Evolutionary conservation across 768 basidiomycete species (phyloP).

Genomic region (Tylopilus intermedius): DNA sequence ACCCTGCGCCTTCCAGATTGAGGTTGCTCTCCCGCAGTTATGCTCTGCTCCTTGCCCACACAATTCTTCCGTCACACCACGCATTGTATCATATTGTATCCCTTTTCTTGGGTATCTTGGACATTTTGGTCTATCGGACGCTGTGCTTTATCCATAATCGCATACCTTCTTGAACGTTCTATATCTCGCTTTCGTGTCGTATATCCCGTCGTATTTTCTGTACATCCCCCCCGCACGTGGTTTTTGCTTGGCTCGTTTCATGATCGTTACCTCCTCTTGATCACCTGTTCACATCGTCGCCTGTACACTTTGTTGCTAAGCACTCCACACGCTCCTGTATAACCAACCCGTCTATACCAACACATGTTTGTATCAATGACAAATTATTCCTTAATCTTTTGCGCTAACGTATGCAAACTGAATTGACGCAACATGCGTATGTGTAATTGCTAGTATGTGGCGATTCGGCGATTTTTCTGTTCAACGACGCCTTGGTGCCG

Average conservation of each 20-base stretch:
- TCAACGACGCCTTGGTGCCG: conserved; percentile 23
- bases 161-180: conserved; percentile 22
- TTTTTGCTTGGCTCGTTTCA: conserved; percentile 1
- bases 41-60: not conserved
- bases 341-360: conserved; percentile 11
- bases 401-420: too few relatives aligned
- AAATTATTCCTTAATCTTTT: too few relatives aligned
- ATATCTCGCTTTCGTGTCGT: conserved; percentile 12
- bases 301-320: conserved; percentile 1
- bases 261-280: not conserved
- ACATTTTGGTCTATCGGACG: conserved; percentile 9
- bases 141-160: not conserved
- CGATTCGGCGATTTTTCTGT: not conserved
- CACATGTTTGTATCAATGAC: conserved; percentile 14
- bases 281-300: not conserved
- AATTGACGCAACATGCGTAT: too few relatives aligned
- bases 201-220: conserved; percentile 14
- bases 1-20: conserved; percentile 28
- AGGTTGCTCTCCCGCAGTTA: not conserved
- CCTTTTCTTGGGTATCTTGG: conserved; percentile 23
- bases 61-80: not conserved
- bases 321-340: conserved; percentile 13
- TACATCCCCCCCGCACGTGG: conserved; percentile 6
- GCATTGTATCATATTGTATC: conserved; percentile 15
- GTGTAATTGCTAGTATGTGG: too few relatives aligned